Evolutionary conservation across 1,284 basidiomycete species (phyloP), one percentile per base, ranked within the genome.

Genomic region (Polyporus tsugae): DNA sequence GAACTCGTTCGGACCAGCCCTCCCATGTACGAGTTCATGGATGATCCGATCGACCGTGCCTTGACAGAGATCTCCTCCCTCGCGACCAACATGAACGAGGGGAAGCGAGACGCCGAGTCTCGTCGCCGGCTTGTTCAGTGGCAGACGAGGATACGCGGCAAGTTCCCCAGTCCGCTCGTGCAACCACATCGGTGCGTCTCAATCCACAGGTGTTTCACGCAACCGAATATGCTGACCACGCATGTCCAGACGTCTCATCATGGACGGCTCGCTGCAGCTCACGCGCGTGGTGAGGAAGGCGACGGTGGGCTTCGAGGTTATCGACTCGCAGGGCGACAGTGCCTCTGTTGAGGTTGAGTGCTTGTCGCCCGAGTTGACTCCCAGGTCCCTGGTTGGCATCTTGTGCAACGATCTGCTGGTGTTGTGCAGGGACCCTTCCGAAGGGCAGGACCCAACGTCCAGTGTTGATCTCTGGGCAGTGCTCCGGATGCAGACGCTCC

Each of bases 81-180:
- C 61, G 96, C 96, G 7, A 95, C 90, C 64, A 93, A 94, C 76
- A 97, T 98, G 95, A 98, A 98, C 80, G 96, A 98, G 82, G 95
- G 95, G 72, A 98, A 98, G 81, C 90, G 96, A 19, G 96, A 98
- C 75, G 88, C 95, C 3, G 96, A 98, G 81, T 95, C 94, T 5
- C 87, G 97, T 41, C 87, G 91, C 44, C 94, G 95, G 75, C 87
- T 98, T 38, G 93, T 97, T 29, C 90, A 93, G 75, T 95, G 98
- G 98, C 97, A 99, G 83, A 81, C 91, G 62, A 87, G 95, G 73
- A 98, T 99, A 76, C 87, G 92, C 53, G 95, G 95, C 35, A 93
- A 90, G 75, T 98, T 98, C 79, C 95, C 96, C 4, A 97, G 95
- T 68, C 97, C 98, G 11, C 85, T 99, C 53, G 98, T 99, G 36